Conservation (phyloP, 805 yeast species). For the Citeromyces nyonsensis region DNA sequence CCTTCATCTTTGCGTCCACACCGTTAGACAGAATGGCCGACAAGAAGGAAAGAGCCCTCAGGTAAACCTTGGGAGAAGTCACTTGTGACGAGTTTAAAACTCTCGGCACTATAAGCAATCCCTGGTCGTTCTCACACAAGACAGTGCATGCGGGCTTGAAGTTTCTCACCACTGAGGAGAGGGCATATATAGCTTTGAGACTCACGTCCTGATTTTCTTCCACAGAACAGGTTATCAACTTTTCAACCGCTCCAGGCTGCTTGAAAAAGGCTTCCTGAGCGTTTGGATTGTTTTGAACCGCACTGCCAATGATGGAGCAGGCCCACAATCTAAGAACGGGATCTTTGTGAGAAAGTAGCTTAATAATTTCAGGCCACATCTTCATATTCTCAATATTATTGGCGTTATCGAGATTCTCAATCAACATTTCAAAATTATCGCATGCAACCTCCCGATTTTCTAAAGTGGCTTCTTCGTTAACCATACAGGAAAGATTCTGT, state of each 20-base stretch:
- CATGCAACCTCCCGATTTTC: constrained; percentile 63
- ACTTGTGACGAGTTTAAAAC: constrained; percentile 5
- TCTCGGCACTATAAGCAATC: constrained; percentile 40
- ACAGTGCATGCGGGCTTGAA: constrained; percentile 33
- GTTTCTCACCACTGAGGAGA: constrained; percentile 63
- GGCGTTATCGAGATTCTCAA: constrained; percentile 90
- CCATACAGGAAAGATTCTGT: constrained; percentile 49
- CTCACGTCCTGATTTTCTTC: constrained; percentile 17
- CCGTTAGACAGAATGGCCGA: constrained; percentile 47
- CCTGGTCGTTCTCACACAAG: constrained; percentile 35
- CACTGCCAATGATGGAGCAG: constrained; percentile 71
- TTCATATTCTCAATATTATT: constrained; percentile 75
- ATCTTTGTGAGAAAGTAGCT: constrained; percentile 27
- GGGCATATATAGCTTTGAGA: constrained; percentile 62
- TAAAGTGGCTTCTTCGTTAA: constrained; percentile 37
- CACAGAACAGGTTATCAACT: constrained; percentile 25
- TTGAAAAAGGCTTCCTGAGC: constrained; percentile 54
- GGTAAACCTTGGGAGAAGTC: constrained; percentile 22
- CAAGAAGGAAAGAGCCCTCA: constrained; percentile 40
- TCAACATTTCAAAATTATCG: constrained; percentile 85
- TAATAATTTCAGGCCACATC: constrained; percentile 65
- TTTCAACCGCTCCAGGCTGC: constrained; percentile 28
- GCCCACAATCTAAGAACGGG: constrained; percentile 37
- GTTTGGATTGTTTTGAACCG: constrained; percentile 79
- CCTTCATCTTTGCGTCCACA: constrained; percentile 13